Percentiles rank a stretch among this genome's conserved stretches.
Conservation (phyloP, 148 eudicot species). For the Rhododendron ferrugineum region DNA sequence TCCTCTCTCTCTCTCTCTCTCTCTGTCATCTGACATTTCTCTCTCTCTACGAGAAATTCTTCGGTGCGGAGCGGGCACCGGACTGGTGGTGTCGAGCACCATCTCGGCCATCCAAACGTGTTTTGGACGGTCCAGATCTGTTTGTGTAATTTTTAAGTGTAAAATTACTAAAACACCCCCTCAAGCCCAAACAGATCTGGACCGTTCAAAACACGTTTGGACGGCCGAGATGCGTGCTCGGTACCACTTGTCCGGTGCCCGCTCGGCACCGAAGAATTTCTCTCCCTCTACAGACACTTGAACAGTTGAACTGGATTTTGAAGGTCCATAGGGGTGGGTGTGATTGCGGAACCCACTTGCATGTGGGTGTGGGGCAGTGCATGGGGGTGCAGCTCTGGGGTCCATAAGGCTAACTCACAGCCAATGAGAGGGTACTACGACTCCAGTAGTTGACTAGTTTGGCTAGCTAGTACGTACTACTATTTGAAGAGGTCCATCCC, state of each 20-base stretch:
- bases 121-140: no score
- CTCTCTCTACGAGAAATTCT: no score
- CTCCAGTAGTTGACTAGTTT: neutral
- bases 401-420: neutral
- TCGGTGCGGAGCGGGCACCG: no score
- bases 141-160: no score
- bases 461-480: neutral
- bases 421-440: neutral
- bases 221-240: no score
- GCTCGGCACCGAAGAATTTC: no score
- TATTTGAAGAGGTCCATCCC: neutral
- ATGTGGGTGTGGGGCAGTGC: neutral
- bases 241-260: no score
- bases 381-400: neutral
- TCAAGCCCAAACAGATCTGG: no score
- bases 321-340: neutral
- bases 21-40: neutral
- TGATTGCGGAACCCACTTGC: neutral
- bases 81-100: no score
- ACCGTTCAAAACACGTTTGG: no score
- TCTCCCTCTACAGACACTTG: neutral
- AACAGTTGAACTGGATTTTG: neutral
- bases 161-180: no score
- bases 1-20: neutral
- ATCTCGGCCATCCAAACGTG: no score